Evolutionary conservation across 352 stramenopile genomes (phyloP).

Genomic region (Phytopythium delawarense): DNA sequence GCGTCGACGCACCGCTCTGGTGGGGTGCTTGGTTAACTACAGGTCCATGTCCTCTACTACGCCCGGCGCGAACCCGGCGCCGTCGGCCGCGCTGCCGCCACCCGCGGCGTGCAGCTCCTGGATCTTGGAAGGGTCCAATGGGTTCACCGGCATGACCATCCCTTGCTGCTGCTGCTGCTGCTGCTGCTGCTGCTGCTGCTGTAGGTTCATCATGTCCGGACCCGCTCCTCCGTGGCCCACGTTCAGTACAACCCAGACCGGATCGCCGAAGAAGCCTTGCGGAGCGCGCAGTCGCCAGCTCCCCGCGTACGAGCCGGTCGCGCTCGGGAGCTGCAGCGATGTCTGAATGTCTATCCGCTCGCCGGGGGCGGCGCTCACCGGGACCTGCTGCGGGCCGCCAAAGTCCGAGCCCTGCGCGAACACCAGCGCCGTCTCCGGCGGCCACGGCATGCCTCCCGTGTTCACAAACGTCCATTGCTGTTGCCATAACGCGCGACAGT

Average conservation of each 20-base stretch:
- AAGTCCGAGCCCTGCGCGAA: conserved; percentile 70
- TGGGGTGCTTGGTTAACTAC: conserved; percentile 10
- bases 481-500: neutral
- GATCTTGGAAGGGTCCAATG: conserved; percentile 27
- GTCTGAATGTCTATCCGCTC: conserved; percentile 66
- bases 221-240: conserved; percentile 28
- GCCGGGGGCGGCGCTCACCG: conserved; percentile 32
- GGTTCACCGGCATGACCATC: conserved; percentile 7
- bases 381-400: conserved; percentile 47
- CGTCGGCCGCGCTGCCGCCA: conserved; percentile 1
- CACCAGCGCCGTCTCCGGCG: conserved; percentile 46
- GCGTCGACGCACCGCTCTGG: neutral
- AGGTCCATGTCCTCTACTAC: conserved; percentile 42
- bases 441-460: conserved; percentile 48
- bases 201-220: conserved; percentile 14
- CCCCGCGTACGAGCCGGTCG: conserved; percentile 59
- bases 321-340: conserved; percentile 44
- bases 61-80: conserved; percentile 12
- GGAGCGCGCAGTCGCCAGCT: conserved; percentile 72
- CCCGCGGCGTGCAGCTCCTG: conserved; percentile 18
- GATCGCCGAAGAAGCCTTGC: conserved; percentile 67
- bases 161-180: neutral
- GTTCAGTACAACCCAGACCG: conserved; percentile 74
- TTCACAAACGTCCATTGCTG: conserved; percentile 84
- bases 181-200: conserved; percentile 10